Conservation (phyloP, 2,329 filamentous ascomycete species). For the Colletotrichum tabaci region DNA sequence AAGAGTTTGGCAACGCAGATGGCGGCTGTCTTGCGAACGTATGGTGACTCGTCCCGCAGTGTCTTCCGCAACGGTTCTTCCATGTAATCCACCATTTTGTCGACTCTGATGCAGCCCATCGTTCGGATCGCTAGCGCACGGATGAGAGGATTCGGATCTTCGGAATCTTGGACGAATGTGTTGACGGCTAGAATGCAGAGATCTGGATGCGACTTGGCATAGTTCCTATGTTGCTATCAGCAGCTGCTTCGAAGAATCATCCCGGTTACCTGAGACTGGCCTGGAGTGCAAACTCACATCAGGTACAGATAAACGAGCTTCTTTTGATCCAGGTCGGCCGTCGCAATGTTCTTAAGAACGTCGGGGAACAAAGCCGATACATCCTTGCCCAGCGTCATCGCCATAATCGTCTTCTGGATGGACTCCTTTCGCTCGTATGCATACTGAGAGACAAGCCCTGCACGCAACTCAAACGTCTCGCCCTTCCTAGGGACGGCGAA, state of each 20-base stretch:
- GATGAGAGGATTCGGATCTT: slow-evolving; percentile 97
- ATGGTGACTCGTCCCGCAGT: slow-evolving; percentile 95
- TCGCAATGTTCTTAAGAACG: slow-evolving; percentile 99
- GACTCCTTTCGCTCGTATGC: slow-evolving; percentile 99
- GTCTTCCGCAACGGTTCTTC: slow-evolving; percentile 98
- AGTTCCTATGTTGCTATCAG: slow-evolving; percentile 79
- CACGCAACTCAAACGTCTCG: slow-evolving; percentile 97
- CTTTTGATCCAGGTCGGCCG: slow-evolving; percentile 95
- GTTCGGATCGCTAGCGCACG: slow-evolving; percentile 95
- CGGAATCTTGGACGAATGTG: slow-evolving; percentile 98
- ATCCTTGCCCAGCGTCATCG: slow-evolving; percentile 99
- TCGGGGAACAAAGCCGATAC: slow-evolving; percentile 97
- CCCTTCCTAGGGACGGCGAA: slow-evolving; percentile 95
- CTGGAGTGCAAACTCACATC: slow-evolving; percentile 75
- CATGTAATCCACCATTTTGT: slow-evolving; percentile 99
- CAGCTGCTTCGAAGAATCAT: neutral
- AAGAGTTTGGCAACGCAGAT: slow-evolving; percentile 99
- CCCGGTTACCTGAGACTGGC: neutral
- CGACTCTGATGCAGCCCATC: slow-evolving; percentile 98
- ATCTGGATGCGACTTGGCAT: slow-evolving; percentile 98
- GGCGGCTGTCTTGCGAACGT: slow-evolving; percentile 97
- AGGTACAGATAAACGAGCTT: slow-evolving; percentile 99
- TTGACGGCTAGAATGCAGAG: slow-evolving; percentile 99
- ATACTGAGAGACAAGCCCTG: slow-evolving; percentile 97
- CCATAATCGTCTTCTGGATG: slow-evolving; percentile 99